A percentile compares a stretch with the other conserved stretches of the same genome.
Evolutionary conservation across 805 yeast species (phyloP).

Genomic region (Sungouiella blattae): DNA sequence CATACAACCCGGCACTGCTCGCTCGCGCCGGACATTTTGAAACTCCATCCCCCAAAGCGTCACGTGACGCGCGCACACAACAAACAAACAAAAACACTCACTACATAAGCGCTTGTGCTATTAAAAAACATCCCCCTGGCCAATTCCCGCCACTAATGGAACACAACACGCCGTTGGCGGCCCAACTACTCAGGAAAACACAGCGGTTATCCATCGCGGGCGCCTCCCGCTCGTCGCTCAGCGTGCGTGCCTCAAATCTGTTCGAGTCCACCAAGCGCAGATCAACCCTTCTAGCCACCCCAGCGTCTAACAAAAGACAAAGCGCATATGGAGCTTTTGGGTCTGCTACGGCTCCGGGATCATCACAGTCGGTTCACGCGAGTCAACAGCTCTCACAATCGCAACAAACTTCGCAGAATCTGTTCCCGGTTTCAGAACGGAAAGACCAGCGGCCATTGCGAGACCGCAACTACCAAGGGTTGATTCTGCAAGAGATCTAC

Average conservation of each 20-base stretch:
- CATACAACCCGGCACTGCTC: too few relatives aligned
- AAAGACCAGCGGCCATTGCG: constrained; percentile 75
- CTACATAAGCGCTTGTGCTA: too few relatives aligned
- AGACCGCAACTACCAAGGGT: constrained; percentile 63
- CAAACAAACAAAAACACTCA: too few relatives aligned
- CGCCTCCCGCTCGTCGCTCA: constrained; percentile 15
- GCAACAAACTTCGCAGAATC: not conserved
- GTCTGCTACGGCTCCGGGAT: constrained; percentile 1
- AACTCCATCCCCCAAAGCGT: too few relatives aligned
- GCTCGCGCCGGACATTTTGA: too few relatives aligned
- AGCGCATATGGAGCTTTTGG: constrained; percentile 6
- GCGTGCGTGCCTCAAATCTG: constrained; percentile 16
- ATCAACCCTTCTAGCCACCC: constrained; percentile 29
- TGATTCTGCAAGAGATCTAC: constrained; percentile 63
- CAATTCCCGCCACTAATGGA: not conserved
- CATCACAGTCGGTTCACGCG: constrained; percentile 11
- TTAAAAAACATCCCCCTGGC: not conserved
- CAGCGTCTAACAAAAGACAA: constrained; percentile 27
- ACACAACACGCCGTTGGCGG: constrained; percentile 13
- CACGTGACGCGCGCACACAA: too few relatives aligned
- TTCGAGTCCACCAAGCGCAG: constrained; percentile 23
- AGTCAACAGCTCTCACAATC: constrained; percentile 2
- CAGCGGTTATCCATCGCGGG: constrained; percentile 18
- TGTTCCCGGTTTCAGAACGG: not conserved
- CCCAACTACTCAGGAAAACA: constrained; percentile 10